Base-by-base conservation (phyloP, 179 eudicot species). In the Beta lomatogona region DNA sequence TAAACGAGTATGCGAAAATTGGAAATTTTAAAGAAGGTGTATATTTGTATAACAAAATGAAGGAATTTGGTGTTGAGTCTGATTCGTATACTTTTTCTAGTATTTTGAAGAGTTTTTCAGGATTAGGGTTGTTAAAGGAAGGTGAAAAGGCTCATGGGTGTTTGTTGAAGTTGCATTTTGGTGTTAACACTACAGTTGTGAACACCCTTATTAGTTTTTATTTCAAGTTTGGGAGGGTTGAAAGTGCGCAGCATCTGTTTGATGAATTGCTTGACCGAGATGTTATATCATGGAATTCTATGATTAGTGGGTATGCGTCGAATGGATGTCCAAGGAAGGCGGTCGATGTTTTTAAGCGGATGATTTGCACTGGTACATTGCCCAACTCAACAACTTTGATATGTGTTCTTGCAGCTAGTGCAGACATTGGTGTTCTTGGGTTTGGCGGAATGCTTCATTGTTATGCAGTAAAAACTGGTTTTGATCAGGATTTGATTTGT, bases 181-280 rank as follows among this genome's bases (percentile, higher is more conserved):
- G 89, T 79, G 63, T 53, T 76, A 60, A 84, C 57, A 88, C 54
- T 69, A 85, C 88, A 4, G 94, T 94, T 41, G 88, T 88, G 21
- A 94, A 94, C 75, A 87, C 97, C 18, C 83, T 94, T 31, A 69
- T 94, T 68, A 81, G 88, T 71, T 73, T 92, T 81, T 92, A 92
- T 57, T 92, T 87, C 64, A 84, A 79, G 76, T 91, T 94, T 76
- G 93, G 93, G 36, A 87, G 78, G 48, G 80, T 86, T 45, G 83
- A 76, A 9, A 86, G 89, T 78, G 80, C 88, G 41, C 80, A 76
- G 85, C 83, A 83, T 77, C 57, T 81, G 86, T 83, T 86, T 79
- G 86, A 81, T 86, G 85, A 52, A 81, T 19, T 78, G 80, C 74
- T 65, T 70, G 88, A 86, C 66, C 76, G 86, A 41, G 88, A 86